Conservation (phyloP, 768 basidiomycete species). For the Phylloporus sp. region DNA sequence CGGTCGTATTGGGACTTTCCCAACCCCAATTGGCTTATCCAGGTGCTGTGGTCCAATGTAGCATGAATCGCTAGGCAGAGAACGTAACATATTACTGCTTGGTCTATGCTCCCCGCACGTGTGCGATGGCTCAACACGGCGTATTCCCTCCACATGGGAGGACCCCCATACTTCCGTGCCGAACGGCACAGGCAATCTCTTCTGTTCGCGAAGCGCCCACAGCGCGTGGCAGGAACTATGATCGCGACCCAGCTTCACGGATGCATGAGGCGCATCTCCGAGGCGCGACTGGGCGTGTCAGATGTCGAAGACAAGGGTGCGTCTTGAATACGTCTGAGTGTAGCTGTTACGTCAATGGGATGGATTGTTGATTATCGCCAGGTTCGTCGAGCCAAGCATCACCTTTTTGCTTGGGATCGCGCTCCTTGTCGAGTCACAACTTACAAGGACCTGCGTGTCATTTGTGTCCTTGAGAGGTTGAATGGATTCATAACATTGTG, state of each 20-base stretch:
- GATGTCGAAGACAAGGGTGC: constrained; percentile 1
- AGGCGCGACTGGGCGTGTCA: background rate
- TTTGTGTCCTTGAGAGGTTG: no score
- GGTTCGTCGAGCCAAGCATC: constrained; percentile 27
- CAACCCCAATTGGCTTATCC: no score
- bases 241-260: background rate
- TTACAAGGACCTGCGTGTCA: background rate
- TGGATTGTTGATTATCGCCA: constrained; percentile 1
- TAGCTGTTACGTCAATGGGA: constrained; percentile 25
- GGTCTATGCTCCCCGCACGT: constrained; percentile 25
- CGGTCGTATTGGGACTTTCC: no score
- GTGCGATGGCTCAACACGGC: background rate
- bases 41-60: no score
- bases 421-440: background rate
- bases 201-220: constrained; percentile 50
- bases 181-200: constrained; percentile 29
- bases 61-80: background rate
- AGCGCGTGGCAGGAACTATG: constrained; percentile 13
- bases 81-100: background rate
- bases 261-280: constrained; percentile 8
- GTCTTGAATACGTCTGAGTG: constrained; percentile 14
- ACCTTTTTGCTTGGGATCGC: background rate
- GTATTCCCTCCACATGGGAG: constrained; percentile 18
- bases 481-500: no score
- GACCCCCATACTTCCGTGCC: constrained; percentile 16